Base-by-base conservation (phyloP, 257 asterid genomes). In the Capsicum pubescens region DNA sequence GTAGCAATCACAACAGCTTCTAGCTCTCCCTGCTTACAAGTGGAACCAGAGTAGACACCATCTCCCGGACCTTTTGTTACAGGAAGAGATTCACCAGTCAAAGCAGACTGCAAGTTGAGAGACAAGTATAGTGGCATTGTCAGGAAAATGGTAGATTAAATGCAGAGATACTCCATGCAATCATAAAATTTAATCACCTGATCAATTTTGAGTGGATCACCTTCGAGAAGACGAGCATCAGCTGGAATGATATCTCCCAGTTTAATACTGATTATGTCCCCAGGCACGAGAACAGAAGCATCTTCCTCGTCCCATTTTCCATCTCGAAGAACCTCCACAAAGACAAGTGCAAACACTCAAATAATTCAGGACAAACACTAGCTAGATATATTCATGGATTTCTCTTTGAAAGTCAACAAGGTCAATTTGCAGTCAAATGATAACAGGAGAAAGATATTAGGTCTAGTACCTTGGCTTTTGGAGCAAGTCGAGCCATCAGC, bases 401-500 rank as follows among this genome's bases (percentile, higher is more conserved):
- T 54, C n/a, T 50, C 46, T 77, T 77, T 54, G 50, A 14, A 9
- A 54, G 50, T 4, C 64, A 54, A 77, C 50, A 77, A 54, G 63
- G 64, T 77, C 21, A 8, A 77, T 14, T 77, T 77, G 64, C 64
- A 54, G 50, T 77, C 64, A 54, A 77, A 54, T 77, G 64, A 9
- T 14, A 55, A 54, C 32, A 54, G 82, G 5, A 77, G 50, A 77
- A 52, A 42, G 55, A 15, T 19, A 77, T 77, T 14, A 54, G 44
- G 64, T n/a, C 17, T 4, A 66, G 50, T 44, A 94, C 99, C 91
- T 95, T 95, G 7, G 98, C 98, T 90, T 92, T 95, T 14, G 99
- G 99, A 87, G 99, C 99, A 71, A 95, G 97, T 70, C 94, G 90
- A 80, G 99, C 99, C 99, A 95, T 95, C 85, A 95, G 98, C 66